These are phyloP conservation scores for Martiniozyma abietophila DNA, from an alignment of 805 yeast genomes.

Conservation along the genomic window DNA sequence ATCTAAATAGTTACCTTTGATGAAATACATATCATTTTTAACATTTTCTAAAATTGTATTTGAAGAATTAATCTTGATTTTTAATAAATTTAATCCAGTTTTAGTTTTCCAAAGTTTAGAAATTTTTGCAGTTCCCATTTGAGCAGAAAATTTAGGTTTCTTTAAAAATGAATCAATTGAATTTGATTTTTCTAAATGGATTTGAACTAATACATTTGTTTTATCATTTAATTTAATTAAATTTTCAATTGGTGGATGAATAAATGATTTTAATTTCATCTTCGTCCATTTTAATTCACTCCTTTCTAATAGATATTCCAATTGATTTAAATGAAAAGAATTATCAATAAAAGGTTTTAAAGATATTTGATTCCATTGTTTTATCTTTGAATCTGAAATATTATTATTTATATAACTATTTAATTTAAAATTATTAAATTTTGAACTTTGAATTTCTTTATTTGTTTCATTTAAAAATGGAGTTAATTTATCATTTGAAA, in stretches of 20 bases:
- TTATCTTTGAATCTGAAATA: constrained; percentile 2
- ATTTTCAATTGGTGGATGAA: constrained; percentile 17
- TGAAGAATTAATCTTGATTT: constrained; percentile 4
- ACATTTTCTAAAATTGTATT: constrained; percentile 6
- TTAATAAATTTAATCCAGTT: constrained; percentile 17
- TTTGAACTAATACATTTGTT: constrained; percentile 20
- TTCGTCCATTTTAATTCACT: constrained; percentile 21
- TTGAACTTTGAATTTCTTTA: constrained; percentile 17
- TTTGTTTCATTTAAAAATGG: constrained; percentile 13
- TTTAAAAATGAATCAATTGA: constrained; percentile 2
- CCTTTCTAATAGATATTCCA: constrained; percentile 14
- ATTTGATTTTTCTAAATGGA: constrained; percentile 11
- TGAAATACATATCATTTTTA: constrained; percentile 23
- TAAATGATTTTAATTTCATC: constrained; percentile 24
- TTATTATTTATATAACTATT: constrained; percentile 6
- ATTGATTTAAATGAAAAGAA: constrained; percentile 2
- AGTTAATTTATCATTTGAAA: constrained; percentile 16
- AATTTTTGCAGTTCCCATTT: constrained; percentile 23
- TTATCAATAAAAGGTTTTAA: constrained; percentile 1
- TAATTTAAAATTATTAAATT: constrained; percentile 17
- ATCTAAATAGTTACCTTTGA: constrained; percentile 16
- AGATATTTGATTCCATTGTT: background rate
- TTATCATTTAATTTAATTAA: constrained; percentile 11
- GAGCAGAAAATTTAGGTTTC: constrained; percentile 18
- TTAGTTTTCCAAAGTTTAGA: constrained; percentile 21